phyloP scores from a whole-genome alignment of 1,139 yeast genomes.

The Casaregolazyma lundiana region DNA sequence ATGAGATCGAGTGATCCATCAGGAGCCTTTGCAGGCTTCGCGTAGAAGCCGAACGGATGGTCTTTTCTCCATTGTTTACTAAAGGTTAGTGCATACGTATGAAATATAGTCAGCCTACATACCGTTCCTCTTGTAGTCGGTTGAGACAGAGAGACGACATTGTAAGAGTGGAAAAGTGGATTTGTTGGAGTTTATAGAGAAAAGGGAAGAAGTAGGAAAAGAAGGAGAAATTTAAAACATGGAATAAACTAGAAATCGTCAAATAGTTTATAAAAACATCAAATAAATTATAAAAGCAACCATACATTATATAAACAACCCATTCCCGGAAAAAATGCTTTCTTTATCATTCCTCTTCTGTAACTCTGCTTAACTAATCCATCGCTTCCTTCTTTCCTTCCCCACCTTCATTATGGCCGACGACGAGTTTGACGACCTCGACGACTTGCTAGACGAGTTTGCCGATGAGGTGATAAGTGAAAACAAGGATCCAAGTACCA shows the following conservation, averaged over 20 bases:
- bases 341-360: too few relatives aligned
- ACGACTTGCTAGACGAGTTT: slow-evolving; percentile 39
- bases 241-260: too few relatives aligned
- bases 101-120: slow-evolving; percentile 19
- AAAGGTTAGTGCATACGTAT: not conserved
- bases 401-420: slow-evolving; percentile 16
- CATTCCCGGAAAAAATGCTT: too few relatives aligned
- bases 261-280: too few relatives aligned
- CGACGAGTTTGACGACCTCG: slow-evolving; percentile 40
- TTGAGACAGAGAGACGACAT: slow-evolving; percentile 50
- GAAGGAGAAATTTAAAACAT: too few relatives aligned
- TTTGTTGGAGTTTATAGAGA: too few relatives aligned
- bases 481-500: not conserved
- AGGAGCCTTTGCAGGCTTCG: slow-evolving; percentile 70
- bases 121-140: slow-evolving; percentile 75
- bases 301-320: too few relatives aligned
- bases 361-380: too few relatives aligned
- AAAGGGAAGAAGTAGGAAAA: too few relatives aligned
- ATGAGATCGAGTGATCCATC: slow-evolving; percentile 86
- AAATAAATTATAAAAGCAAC: too few relatives aligned
- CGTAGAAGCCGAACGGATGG: slow-evolving; percentile 96
- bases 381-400: too few relatives aligned
- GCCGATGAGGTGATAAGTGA: slow-evolving; percentile 68
- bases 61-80: slow-evolving; percentile 97
- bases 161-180: not conserved